Evolutionary conservation across 1,284 basidiomycete species (phyloP), one percentile per base, ranked within the genome.

Genomic region (Melampsora americana): DNA sequence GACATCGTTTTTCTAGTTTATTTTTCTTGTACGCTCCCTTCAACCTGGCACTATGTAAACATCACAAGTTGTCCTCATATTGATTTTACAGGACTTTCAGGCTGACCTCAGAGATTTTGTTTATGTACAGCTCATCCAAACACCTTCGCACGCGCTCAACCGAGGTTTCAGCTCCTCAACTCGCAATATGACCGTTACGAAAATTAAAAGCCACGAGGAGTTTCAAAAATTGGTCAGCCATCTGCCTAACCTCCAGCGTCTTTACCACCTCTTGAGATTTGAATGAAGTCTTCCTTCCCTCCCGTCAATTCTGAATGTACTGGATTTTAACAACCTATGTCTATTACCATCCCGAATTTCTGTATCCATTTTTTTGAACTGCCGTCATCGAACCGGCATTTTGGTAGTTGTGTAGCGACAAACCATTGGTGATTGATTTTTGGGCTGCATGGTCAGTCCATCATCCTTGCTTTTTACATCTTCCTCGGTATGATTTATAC

Each of bases 351-450:
- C 16, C 23, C n/a, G n/a, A n/a, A n/a, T 53, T 16, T 23, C 3
- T 53, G 16, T 23, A 18, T 23, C 50, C 5, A 53, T 5, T 23
- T 23, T 3, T 53, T 3, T 53, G 50, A 61, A 32, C 5, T 61
- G 30, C 4, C 50, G 18, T 53, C 5, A 53, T 5, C 14, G 14
- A 53, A 20, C 18, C 23, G 50, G 23, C 50, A 53, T 23, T 53
- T 18, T 53, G 50, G 50, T 23, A 53, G 50, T 53, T 16, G 50
- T 23, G 50, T 16, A 35, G 32, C 30, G 16, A 61, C 16, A 61
- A 66, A 48, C 65, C 72, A 28, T 9, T 74, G 30, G 64, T 74
- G 2, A 74, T 74, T 39, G 72, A 74, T n/a, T 74, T 74, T 44
- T 67, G 64, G 64, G 72, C 65, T 9, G n/a, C 48, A 44, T 67